Base-by-base conservation (phyloP, 1,139 yeast genomes). In the Debaryomyces udenii region DNA sequence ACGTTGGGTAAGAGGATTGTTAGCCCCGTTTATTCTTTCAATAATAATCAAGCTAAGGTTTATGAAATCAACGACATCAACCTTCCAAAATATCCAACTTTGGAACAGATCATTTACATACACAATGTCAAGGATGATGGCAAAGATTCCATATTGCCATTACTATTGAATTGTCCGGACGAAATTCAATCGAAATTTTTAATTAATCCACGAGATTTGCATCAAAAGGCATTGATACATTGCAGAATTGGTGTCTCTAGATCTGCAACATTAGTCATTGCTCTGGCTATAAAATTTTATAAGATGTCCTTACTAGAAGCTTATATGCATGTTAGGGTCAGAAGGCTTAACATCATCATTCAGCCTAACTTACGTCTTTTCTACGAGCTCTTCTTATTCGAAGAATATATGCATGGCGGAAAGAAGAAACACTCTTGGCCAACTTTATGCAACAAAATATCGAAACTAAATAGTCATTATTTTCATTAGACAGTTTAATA, bases 231-330 rank as follows among this genome's bases (percentile, higher is more conserved):
- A 0, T 66, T 90, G 41, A 89, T 88, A 13, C 96, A 90, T 59
- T 90, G 97, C 58, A 83, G 89, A 55, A 95, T 87, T 42, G 97
- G 97, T 1, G 97, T 90, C 3, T 87, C 96, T 0, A 70, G 97
- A 42, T 85, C 94, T 16, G 97, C 96, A 0, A 83, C 96, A 0
- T 86, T 91, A 30, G 86, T 95, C 50, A 87, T 90, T 48, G 96
- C 97, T 3, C 91, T 87, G 56, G 84, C 88, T 43, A 89, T 90
- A 96, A 83, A 81, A 50, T 67, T 87, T 39, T 67, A 81, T 44
- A 69, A 78, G 22, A 70, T 87, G 44, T 81, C 82, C 35, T 64
- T 90, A 31, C 76, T 90, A 11, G 74, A 85, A 38, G 91, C 96
- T 3, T 90, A 89, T 56, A 65, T 89, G 54, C 84, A 74, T 62